Evolutionary conservation across 306 rosid genomes (phyloP).

Genomic region (Coriaria nepalensis): DNA sequence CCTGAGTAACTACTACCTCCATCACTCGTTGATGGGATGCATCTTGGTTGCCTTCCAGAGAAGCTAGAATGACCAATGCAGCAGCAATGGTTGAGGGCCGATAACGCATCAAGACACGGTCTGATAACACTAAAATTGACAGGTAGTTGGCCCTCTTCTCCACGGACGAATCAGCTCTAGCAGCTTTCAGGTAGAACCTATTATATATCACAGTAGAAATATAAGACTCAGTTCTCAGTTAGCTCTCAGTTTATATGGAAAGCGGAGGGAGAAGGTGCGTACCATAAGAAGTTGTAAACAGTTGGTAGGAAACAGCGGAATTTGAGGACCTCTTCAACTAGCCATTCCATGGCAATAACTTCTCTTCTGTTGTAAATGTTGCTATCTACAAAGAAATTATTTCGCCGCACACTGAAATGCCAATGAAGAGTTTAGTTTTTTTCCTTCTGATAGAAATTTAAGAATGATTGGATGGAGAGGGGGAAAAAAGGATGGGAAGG

Average conservation of each 20-base stretch:
- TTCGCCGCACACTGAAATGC: constrained; percentile 46
- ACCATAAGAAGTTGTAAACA: constrained; percentile 75
- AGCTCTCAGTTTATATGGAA: background rate
- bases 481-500: background rate
- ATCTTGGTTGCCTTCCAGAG: constrained; percentile 37
- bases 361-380: constrained; percentile 55
- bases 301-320: constrained; percentile 80
- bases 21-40: constrained; percentile 41
- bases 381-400: constrained; percentile 32
- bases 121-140: constrained; percentile 50
- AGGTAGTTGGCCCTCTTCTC: constrained; percentile 66
- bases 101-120: constrained; percentile 42
- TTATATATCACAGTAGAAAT: background rate
- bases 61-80: constrained; percentile 68
- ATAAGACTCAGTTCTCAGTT: too few species aligned
- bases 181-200: constrained; percentile 85
- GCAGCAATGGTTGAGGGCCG: constrained; percentile 97
- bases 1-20: constrained; percentile 28
- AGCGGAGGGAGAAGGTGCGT: constrained; percentile 11
- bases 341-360: constrained; percentile 99
- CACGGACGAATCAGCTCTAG: constrained; percentile 43
- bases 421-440: constrained; percentile 15
- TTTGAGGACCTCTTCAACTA: constrained; percentile 73
- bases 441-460: constrained; percentile 1
- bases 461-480: background rate